phyloP scores from a whole-genome alignment of 805 yeast genomes.

The Candida ortonii region DNA sequence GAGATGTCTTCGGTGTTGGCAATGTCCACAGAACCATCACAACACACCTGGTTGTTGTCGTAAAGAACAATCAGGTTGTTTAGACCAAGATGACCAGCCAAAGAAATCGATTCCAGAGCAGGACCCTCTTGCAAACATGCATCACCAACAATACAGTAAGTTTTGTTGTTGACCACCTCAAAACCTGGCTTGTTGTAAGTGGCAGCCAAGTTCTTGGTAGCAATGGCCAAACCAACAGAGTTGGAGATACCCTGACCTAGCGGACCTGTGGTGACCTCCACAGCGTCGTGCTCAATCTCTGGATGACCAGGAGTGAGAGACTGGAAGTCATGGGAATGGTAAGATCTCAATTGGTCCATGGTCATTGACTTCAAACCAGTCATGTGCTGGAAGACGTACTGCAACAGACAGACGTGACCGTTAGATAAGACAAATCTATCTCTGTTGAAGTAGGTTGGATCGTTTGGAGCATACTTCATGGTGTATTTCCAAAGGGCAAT shows the following conservation, averaged over 20 bases:
- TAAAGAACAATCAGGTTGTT: constrained; percentile 90
- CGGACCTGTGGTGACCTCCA: constrained; percentile 98
- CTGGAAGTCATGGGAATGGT: constrained; percentile 68
- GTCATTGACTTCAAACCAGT: constrained; percentile 73
- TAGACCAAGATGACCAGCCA: constrained; percentile 94
- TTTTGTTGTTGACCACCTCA: constrained; percentile 68
- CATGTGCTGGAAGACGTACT: constrained; percentile 81
- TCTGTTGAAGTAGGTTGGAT: constrained; percentile 90
- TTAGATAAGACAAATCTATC: constrained; percentile 93
- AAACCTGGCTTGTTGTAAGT: constrained; percentile 86
- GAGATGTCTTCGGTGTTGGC: constrained; percentile 94
- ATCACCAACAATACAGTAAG: constrained; percentile 86
- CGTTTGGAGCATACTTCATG: constrained; percentile 83
- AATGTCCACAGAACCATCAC: constrained; percentile 86
- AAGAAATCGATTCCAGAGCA: constrained; percentile 85
- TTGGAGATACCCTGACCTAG: constrained; percentile 96
- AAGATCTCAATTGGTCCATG: constrained; percentile 82
- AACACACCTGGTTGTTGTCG: constrained; percentile 96
- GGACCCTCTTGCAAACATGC: constrained; percentile 99
- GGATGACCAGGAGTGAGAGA: constrained; percentile 98
- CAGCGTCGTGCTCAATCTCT: constrained; percentile 86
- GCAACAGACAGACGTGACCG: constrained; percentile 93
- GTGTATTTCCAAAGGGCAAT: constrained; percentile 74
- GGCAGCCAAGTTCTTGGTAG: constrained; percentile 88
- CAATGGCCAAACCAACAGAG: constrained; percentile 96